Base-by-base conservation (phyloP, 495 filamentous ascomycete species). In the Hypomontagnella monticulosa region DNA sequence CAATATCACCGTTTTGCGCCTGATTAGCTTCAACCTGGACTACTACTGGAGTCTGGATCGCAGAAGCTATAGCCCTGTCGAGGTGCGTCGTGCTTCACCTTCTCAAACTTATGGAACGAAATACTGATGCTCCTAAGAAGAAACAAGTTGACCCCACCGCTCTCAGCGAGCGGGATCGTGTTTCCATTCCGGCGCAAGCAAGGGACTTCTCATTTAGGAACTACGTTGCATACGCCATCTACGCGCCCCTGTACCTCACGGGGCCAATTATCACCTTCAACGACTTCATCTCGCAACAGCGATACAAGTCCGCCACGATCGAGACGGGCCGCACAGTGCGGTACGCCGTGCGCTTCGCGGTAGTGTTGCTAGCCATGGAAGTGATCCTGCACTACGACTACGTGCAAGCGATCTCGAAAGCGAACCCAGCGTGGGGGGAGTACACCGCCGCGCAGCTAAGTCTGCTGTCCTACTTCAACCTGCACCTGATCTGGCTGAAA, bases 401-500 rank as follows among this genome's bases (percentile, higher is more conserved):
- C 79, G 90, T 89, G 43, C 89, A 96, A 58, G 95, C 95, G 51
- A 99, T 99, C 73, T 91, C 89, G 63, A 92, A 97, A 75, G 81
- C 89, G 5, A 75, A 84, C 10, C 91, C 93, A 1, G 75, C 75
- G 23, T 98, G 96, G 96, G 80, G 81, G 30, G 78, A 88, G 42
- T 97, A 97, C 79, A 93, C 90, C 4, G 90, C 95, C 0, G 88
- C 88, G 57, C 95, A 99, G 69, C 86, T 98, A 27, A 89, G 87
- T 73, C 89, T 98, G 80, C 87, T 99, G 8, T 93, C 90, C 58
- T 97, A 88, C 83, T 97, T 99, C 83, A 97, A 96, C 78, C 88
- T 99, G 16, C 91, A 97, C 80, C 87, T 97, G 75, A 93, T 99
- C 76, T 99, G 95, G 95, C 85, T 99, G 44, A 99, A 99, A 74